These are phyloP conservation scores for Yamadazyma olivae DNA, from an alignment of 805 yeast genomes.

Conservation along the genomic window DNA sequence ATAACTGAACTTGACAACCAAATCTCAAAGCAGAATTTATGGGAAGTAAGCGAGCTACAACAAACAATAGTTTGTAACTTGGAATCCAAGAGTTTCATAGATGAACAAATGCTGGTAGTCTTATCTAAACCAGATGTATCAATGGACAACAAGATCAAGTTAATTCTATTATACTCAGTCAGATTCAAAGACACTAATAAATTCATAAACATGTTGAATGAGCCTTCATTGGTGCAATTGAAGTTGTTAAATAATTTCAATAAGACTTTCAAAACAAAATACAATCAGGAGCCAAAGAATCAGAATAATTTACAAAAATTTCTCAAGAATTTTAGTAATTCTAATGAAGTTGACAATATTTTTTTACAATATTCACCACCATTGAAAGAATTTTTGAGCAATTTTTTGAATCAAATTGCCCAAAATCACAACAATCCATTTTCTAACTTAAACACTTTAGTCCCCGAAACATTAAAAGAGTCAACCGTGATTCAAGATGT, in stretches of 20 bases:
- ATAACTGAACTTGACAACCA: conserved; percentile 81
- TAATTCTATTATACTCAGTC: conserved; percentile 70
- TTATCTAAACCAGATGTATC: conserved; percentile 42
- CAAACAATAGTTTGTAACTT: conserved; percentile 69
- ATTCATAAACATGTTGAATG: conserved; percentile 25
- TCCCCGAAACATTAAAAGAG: conserved; percentile 27
- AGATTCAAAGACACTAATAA: conserved; percentile 38
- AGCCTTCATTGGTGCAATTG: conserved; percentile 33
- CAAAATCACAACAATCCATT: conserved; percentile 7
- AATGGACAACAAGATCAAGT: conserved; percentile 60
- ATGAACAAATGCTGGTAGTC: conserved; percentile 53
- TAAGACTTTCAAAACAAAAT: conserved; percentile 21
- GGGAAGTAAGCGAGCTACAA: conserved; percentile 88
- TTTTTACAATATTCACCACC: conserved; percentile 92
- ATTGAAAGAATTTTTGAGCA: conserved; percentile 41
- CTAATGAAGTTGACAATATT: conserved; percentile 53
- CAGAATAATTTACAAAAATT: conserved; percentile 16
- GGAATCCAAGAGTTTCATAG: conserved; percentile 38
- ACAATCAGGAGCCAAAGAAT: conserved; percentile 28
- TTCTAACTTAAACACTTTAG: conserved; percentile 25
- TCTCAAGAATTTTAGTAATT: conserved; percentile 12
- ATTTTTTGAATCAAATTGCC: background rate
- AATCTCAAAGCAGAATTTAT: conserved; percentile 60
- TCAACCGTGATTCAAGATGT: conserved; percentile 43
- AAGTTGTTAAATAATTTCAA: conserved; percentile 28